These are phyloP conservation scores for Drechslera avenae DNA, from an alignment of 2,329 filamentous ascomycete genomes.

Conservation along the genomic window DNA sequence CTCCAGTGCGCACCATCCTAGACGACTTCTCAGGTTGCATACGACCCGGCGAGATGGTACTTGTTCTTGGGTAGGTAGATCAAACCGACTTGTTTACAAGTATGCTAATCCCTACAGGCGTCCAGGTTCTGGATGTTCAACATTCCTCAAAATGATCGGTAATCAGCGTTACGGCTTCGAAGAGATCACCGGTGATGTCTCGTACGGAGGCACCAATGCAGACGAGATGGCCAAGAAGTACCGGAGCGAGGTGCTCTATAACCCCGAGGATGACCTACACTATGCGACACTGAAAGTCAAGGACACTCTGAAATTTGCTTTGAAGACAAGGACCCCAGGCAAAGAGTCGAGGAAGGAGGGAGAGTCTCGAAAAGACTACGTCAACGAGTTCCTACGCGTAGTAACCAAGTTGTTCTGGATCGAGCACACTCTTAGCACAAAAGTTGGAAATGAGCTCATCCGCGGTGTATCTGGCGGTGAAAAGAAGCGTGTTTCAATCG, in stretches of 20 bases:
- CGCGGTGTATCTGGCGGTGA: conserved; percentile 63
- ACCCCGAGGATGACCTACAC: conserved; percentile 77
- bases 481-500: conserved; percentile 56
- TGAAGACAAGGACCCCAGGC: conserved; percentile 70
- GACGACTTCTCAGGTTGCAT: conserved; percentile 70
- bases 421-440: conserved; percentile 72
- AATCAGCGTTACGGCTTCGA: conserved; percentile 67
- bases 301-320: conserved; percentile 74
- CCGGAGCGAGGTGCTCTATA: conserved; percentile 71
- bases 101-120: conserved; percentile 38
- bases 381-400: conserved; percentile 66
- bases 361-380: conserved; percentile 65
- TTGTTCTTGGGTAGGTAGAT: conserved; percentile 62
- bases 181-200: conserved; percentile 60
- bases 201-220: conserved; percentile 61
- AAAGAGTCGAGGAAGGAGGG: conserved; percentile 64
- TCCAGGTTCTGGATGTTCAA: conserved; percentile 72
- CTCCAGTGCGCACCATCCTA: conserved; percentile 67
- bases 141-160: conserved; percentile 70
- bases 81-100: too few species aligned
- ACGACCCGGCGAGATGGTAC: conserved; percentile 73
- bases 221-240: conserved; percentile 62
- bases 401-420: conserved; percentile 75
- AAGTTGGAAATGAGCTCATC: conserved; percentile 75
- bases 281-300: conserved; percentile 79